Percentiles rank a stretch among this genome's conserved stretches.
Conservation (phyloP, 2,329 filamentous ascomycete genomes). For the Neopestalotiopsis rosae region DNA sequence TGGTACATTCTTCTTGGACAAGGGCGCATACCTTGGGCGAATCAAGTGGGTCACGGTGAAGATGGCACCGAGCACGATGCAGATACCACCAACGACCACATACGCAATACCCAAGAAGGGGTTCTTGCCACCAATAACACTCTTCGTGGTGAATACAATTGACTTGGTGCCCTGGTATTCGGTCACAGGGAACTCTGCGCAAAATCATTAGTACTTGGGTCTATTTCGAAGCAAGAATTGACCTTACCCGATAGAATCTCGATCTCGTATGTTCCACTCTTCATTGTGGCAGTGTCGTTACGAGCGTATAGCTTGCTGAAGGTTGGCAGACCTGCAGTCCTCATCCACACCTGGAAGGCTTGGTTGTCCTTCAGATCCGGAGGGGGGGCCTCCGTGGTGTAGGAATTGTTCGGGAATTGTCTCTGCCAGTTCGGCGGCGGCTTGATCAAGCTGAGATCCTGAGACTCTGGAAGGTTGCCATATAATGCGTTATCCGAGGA, state of each 20-base stretch:
- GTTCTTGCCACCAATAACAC: slow-evolving; percentile 93
- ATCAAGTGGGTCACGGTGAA: slow-evolving; percentile 93
- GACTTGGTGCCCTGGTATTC: slow-evolving; percentile 87
- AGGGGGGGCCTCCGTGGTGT: slow-evolving; percentile 67
- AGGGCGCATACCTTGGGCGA: slow-evolving; percentile 73
- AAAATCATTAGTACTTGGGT: not conserved
- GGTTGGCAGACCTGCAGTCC: slow-evolving; percentile 88
- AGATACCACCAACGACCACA: slow-evolving; percentile 90
- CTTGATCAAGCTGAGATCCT: slow-evolving; percentile 62
- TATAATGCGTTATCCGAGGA: slow-evolving; percentile 81
- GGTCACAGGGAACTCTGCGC: slow-evolving; percentile 77
- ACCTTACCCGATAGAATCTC: slow-evolving; percentile 79
- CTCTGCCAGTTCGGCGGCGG: slow-evolving; percentile 87
- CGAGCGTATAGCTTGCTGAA: slow-evolving; percentile 93
- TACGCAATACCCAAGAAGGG: slow-evolving; percentile 97
- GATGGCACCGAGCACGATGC: slow-evolving; percentile 83
- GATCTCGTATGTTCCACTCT: slow-evolving; percentile 74
- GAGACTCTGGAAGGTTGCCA: slow-evolving; percentile 58
- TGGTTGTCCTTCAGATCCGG: slow-evolving; percentile 79
- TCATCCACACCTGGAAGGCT: slow-evolving; percentile 98
- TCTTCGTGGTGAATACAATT: slow-evolving; percentile 86
- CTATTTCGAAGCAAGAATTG: not conserved
- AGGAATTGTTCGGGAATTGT: slow-evolving; percentile 73
- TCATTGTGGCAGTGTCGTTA: slow-evolving; percentile 75
- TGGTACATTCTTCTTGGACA: too few species aligned